A percentile compares a stretch with the other conserved stretches of the same genome.
Conservation (phyloP, 2,329 filamentous ascomycete species). For the Annulohypoxylon truncatum region DNA sequence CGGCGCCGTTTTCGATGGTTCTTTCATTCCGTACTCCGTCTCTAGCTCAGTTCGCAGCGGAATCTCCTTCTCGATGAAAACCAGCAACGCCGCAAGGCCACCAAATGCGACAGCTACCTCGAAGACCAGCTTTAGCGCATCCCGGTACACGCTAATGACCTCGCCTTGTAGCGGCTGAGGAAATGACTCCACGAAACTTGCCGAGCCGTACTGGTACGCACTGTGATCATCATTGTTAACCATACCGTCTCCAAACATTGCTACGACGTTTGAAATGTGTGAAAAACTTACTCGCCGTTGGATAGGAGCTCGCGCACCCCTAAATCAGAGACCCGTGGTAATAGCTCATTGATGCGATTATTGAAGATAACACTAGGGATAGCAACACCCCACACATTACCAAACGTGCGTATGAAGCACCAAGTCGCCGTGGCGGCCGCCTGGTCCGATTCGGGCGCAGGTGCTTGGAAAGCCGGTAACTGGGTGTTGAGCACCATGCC, state of each 20-base stretch:
- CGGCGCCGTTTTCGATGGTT: background rate
- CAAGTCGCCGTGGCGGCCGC: slow-evolving; percentile 51
- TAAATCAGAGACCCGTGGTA: background rate
- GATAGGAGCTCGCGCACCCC: background rate
- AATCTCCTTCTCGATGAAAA: slow-evolving; percentile 50
- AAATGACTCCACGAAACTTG: background rate
- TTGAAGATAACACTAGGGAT: slow-evolving; percentile 55
- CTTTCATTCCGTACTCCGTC: slow-evolving; percentile 51
- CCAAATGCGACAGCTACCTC: slow-evolving; percentile 45
- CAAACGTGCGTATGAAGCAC: slow-evolving; percentile 56
- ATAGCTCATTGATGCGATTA: slow-evolving; percentile 17
- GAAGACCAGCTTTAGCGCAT: background rate
- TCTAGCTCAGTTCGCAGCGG: slow-evolving; percentile 51
- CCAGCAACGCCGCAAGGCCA: slow-evolving; percentile 48
- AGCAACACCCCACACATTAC: slow-evolving; percentile 56
- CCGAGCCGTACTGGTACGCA: slow-evolving; percentile 1
- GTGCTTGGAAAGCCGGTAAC: slow-evolving; percentile 55
- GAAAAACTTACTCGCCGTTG: slow-evolving; percentile 2
- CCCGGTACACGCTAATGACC: slow-evolving; percentile 7
- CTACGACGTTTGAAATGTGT: background rate
- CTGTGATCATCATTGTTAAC: background rate
- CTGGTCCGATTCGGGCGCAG: slow-evolving; percentile 46
- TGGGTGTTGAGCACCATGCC: slow-evolving; percentile 53
- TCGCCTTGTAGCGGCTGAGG: background rate
- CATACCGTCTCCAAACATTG: background rate